Percentiles rank a stretch among this genome's conserved stretches.
Conservation (phyloP, 331 rosid genomes). For the Acacia concinna region DNA sequence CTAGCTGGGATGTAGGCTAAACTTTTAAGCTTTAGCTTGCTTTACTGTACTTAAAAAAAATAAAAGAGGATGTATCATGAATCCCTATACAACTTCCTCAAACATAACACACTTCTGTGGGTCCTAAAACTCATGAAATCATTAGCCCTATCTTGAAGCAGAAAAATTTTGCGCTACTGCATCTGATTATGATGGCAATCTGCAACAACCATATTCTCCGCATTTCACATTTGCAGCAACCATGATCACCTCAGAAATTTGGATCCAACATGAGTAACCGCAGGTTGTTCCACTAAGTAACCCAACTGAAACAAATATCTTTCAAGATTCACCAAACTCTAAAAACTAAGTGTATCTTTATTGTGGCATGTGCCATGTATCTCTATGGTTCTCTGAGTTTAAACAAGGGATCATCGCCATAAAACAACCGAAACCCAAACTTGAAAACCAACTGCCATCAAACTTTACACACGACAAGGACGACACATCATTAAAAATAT, state of each 20-base stretch:
- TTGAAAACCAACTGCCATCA: not conserved
- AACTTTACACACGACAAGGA: slow-evolving; percentile 7
- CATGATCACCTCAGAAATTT: not conserved
- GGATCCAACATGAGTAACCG: not conserved
- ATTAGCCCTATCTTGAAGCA: not conserved
- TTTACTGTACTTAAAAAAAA: too few species aligned
- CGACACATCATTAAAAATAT: not conserved
- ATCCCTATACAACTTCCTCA: not conserved
- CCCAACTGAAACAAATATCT: not conserved
- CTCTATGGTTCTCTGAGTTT: slow-evolving; percentile 14
- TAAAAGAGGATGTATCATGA: too few species aligned
- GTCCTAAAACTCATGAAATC: slow-evolving; percentile 7
- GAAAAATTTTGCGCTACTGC: not conserved
- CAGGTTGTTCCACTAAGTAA: not conserved
- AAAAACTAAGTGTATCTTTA: not conserved
- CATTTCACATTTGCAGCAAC: not conserved
- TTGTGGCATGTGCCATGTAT: not conserved
- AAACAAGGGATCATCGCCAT: not conserved
- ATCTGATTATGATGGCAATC: not conserved
- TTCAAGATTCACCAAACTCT: not conserved
- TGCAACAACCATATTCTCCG: not conserved
- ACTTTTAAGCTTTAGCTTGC: too few species aligned
- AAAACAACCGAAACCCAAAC: not conserved
- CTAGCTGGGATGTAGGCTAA: too few species aligned
- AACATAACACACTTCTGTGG: too few species aligned